Base-by-base conservation (phyloP, 495 filamentous ascomycete species). In the Daldinia concentrica region DNA sequence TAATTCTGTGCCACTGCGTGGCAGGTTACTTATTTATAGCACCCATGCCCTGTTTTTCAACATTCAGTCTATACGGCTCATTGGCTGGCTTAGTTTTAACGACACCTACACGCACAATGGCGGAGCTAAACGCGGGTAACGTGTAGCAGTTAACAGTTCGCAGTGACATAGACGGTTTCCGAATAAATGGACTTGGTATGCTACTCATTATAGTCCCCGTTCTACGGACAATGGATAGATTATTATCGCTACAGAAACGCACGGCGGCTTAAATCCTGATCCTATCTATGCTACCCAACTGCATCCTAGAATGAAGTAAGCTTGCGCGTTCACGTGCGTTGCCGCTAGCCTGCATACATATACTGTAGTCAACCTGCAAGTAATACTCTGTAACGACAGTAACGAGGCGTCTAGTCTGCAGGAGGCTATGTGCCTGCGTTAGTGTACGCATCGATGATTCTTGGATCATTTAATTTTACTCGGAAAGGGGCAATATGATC, bases 221-320 rank as follows among this genome's bases (percentile, higher is more conserved):
- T 60, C 22, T 37, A 48, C 17, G 43, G 22, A 29, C 12, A 30
- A 32, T 22, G 32, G 36, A 9, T 48, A 51, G 15, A 55, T 34
- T 62, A 57, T 48, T 41, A 24, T 43, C 29, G 50, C 29, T 56
- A 19, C 48, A 39, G 67, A 43, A 57, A 61, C 52, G 50, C 41
- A 62, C 56, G 51, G 51, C 59, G 58, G 58, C 58, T 72, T 67
- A 66, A 67, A 72, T 72, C 69, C 63, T 63, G 57, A 66, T 72
- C 63, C 66, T 22, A 43, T 55, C 61, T 48, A 66, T 71, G 29
- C 61, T 70, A 71, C 69, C 63, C 52, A 66, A 43, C 52, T 62
- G 54, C 58, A 19, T 72, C 52, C 45, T 41, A 66, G 57, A 56
- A 62, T 22, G 14, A 57, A 43, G 52, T 58, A 37, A 50, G 58